Base-by-base conservation (phyloP, 2,329 filamentous ascomycete species). In the Penicillium sp. region DNA sequence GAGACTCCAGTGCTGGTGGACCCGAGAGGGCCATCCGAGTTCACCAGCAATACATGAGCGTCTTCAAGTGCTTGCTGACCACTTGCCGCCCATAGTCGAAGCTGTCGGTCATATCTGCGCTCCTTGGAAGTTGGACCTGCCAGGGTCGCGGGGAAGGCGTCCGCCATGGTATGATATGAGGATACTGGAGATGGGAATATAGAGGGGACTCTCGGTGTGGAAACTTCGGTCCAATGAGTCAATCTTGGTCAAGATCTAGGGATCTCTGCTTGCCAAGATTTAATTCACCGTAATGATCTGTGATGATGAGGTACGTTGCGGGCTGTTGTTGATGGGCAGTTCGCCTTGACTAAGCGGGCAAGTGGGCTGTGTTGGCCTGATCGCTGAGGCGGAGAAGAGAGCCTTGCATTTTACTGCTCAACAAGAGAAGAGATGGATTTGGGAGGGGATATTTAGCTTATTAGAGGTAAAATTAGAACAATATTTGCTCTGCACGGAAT, bases 61-160 rank as follows among this genome's bases (percentile, higher is more conserved):
- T 91, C 86, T 74, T 99, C 95, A 2, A 99, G 82, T 14, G 92
- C 93, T 62, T 88, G 83, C 72, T 99, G 94, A 16, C 94, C 94
- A 47, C 86, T 91, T 37, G 93, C 92, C 58, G 92, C 95, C 94
- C 94, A 99, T 13, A 99, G 80, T 49, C 95, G 88, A 36, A 99
- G 86, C 75, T 99, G 94, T 49, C 94, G 87, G 73, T 99, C 94
- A 77, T 99, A 99, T 70, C 91, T 95, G 73, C 83, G 84, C 71
- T 88, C 81, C 69, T 86, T 87, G 37, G 83, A 82, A 11, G 81
- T 82, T 31, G 83, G 84, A 31, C 78, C 81, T 28, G 65, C 64
- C 34, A 73, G 58, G 51, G 68, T 59, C 21, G 62, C 66, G 42
- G 71, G 68, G 60, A 75, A 73, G 10, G 71, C 66, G 45, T 71